These are phyloP conservation scores for Amanita pseudoporphyria DNA, from an alignment of 768 basidiomycete genomes.

Conservation along the genomic window DNA sequence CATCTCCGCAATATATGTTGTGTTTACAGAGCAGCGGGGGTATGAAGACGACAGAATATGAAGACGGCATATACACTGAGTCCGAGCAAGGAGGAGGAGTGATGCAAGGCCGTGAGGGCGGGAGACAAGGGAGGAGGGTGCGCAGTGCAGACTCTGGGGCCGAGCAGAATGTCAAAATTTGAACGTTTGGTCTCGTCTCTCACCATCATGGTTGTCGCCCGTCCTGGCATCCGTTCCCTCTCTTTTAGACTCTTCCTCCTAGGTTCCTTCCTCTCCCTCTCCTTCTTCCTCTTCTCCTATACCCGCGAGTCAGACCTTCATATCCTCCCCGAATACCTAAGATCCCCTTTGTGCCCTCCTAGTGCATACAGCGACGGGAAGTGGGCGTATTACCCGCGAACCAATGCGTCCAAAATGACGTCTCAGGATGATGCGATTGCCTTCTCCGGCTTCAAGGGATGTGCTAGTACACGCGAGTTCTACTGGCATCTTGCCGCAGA, in stretches of 20 bases:
- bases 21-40: too few species aligned
- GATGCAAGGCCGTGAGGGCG: too few species aligned
- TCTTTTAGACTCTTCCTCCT: conserved; percentile 14
- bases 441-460: conserved; percentile 51
- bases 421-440: conserved; percentile 30
- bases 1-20: not conserved
- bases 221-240: conserved; percentile 14
- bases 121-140: too few species aligned
- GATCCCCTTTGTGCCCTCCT: conserved; percentile 18
- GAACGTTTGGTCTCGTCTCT: too few species aligned
- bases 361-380: conserved; percentile 18
- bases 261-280: conserved; percentile 13
- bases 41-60: too few species aligned
- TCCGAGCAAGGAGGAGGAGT: too few species aligned
- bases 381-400: conserved; percentile 26
- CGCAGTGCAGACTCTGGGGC: not conserved
- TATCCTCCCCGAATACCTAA: not conserved
- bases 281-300: conserved; percentile 19
- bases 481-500: conserved; percentile 56
- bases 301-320: conserved; percentile 7
- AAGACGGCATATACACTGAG: too few species aligned
- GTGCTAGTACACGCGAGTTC: conserved; percentile 53
- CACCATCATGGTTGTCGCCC: conserved; percentile 8
- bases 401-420: conserved; percentile 13
- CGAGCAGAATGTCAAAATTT: too few species aligned